phyloP scores from a whole-genome alignment of 2,329 filamentous ascomycete species.

The Rutstroemia sydowiana region DNA sequence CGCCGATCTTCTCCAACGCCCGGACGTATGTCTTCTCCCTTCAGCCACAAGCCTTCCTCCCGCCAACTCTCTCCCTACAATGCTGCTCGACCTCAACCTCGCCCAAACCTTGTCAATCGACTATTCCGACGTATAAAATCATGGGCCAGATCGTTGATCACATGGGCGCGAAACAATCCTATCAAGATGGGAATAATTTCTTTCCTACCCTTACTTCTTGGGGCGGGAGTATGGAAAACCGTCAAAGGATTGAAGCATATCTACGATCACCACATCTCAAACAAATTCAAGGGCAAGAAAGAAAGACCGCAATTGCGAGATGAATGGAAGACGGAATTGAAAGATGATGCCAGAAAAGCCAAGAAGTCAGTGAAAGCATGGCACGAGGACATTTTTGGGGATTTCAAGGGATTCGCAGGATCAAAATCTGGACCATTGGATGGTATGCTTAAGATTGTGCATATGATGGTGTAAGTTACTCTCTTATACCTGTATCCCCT shows the following conservation, averaged over 20 bases:
- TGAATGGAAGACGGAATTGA: conserved; percentile 3
- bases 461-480: conserved; percentile 24
- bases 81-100: conserved; percentile 20
- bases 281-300: background rate
- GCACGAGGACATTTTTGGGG: conserved; percentile 19
- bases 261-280: background rate
- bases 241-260: conserved; percentile 6
- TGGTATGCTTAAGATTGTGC: conserved; percentile 26
- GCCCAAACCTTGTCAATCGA: conserved; percentile 21
- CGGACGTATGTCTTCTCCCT: conserved; percentile 18
- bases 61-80: conserved; percentile 21
- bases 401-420: conserved; percentile 24
- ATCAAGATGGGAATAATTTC: conserved; percentile 20
- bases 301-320: conserved; percentile 1
- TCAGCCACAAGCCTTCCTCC: conserved; percentile 4
- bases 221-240: conserved; percentile 12
- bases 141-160: conserved; percentile 14
- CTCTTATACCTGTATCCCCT: background rate
- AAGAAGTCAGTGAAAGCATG: conserved; percentile 12
- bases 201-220: conserved; percentile 20
- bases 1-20: conserved; percentile 4
- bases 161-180: conserved; percentile 21
- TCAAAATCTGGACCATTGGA: conserved; percentile 23
- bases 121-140: conserved; percentile 16
- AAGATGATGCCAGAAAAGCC: background rate